These are phyloP conservation scores for Colletotrichum navitas DNA, from an alignment of 2,329 filamentous ascomycete species.

Conservation along the genomic window DNA sequence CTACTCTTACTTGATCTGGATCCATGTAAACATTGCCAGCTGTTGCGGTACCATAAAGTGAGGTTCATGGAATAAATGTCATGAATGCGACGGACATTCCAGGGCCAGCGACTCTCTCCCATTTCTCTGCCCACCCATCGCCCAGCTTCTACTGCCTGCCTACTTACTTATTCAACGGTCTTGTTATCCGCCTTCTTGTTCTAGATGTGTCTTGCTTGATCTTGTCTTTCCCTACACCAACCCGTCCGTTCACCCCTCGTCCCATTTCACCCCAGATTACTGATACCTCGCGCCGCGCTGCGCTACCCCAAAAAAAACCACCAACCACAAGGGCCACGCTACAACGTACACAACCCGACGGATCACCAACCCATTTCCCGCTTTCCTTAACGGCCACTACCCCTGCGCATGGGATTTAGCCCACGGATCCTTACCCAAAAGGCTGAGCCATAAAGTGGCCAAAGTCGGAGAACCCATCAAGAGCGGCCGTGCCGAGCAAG, in stretches of 20 bases:
- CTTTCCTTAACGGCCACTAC: conserved; percentile 18
- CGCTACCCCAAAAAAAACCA: conserved; percentile 3
- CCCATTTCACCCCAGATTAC: conserved; percentile 13
- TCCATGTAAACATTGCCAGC: conserved; percentile 37
- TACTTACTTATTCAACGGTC: neutral
- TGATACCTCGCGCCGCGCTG: conserved; percentile 2
- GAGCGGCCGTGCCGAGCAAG: conserved; percentile 32
- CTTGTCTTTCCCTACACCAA: conserved; percentile 30
- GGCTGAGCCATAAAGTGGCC: conserved; percentile 38
- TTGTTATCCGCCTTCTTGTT: conserved; percentile 9
- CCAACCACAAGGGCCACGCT: conserved; percentile 23
- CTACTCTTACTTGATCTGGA: conserved; percentile 20
- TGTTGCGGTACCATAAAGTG: conserved; percentile 37
- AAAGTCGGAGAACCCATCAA: conserved; percentile 36
- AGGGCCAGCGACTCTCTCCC: neutral
- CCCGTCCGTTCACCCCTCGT: neutral
- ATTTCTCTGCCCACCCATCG: neutral
- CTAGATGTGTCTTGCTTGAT: conserved; percentile 24
- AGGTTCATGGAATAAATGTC: neutral
- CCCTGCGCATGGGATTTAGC: conserved; percentile 22
- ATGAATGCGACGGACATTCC: neutral
- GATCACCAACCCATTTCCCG: conserved; percentile 37
- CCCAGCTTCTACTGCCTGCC: neutral
- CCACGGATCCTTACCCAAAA: conserved; percentile 40
- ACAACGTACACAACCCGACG: conserved; percentile 24